Evolutionary conservation across 139 green algal genomes (phyloP).

Genomic region (Picochlorum sp.): DNA sequence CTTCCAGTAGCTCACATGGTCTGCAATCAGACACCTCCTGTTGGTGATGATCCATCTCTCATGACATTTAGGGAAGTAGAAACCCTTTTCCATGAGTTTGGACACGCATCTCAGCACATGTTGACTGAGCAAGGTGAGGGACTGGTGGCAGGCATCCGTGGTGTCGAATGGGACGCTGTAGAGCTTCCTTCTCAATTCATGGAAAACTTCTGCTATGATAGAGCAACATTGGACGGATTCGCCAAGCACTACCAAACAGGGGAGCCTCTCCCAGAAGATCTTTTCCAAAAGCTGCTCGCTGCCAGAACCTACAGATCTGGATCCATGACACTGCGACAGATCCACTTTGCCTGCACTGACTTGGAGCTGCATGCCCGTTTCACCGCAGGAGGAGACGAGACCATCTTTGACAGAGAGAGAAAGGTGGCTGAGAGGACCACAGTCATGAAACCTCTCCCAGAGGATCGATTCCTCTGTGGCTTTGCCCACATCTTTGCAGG

Average conservation of each 20-base stretch:
- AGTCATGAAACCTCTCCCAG: slow-evolving; percentile 69
- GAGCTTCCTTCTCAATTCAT: slow-evolving; percentile 80
- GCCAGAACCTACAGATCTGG: slow-evolving; percentile 68
- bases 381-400: slow-evolving; percentile 45
- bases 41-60: slow-evolving; percentile 79
- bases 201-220: slow-evolving; percentile 81
- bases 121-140: slow-evolving; percentile 81
- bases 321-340: slow-evolving; percentile 79
- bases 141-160: slow-evolving; percentile 77
- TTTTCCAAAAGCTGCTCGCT: slow-evolving; percentile 77
- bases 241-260: slow-evolving; percentile 83
- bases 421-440: slow-evolving; percentile 48
- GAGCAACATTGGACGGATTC: slow-evolving; percentile 59
- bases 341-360: slow-evolving; percentile 83
- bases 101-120: slow-evolving; percentile 93
- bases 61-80: slow-evolving; percentile 97
- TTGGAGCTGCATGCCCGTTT: slow-evolving; percentile 85
- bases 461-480: slow-evolving; percentile 91
- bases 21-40: slow-evolving; percentile 84
- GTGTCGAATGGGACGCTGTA: slow-evolving; percentile 90
- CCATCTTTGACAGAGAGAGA: slow-evolving; percentile 68
- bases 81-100: slow-evolving; percentile 96
- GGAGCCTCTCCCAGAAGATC: slow-evolving; percentile 81
- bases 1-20: slow-evolving; percentile 96
- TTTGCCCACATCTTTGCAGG: slow-evolving; percentile 97